Evolutionary conservation across 2,329 filamentous ascomycete species (phyloP), one percentile per base, ranked within the genome.

Genomic region (Alternaria sp.): DNA sequence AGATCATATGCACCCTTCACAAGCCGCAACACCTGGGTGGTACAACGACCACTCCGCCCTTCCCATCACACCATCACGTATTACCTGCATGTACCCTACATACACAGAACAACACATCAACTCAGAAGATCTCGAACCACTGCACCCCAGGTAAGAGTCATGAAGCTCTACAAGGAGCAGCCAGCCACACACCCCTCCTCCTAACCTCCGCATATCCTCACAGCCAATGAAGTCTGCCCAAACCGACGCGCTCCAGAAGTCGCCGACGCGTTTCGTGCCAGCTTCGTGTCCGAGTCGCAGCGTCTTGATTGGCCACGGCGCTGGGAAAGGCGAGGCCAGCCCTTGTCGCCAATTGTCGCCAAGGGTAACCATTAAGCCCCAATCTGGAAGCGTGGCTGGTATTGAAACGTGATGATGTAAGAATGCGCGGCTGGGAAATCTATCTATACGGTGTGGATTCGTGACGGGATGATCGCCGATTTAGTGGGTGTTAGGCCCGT

Each of bases 251-350:
- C 49, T 53, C 49, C 30, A 41, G 7, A 21, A 33, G 14, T 53
- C 21, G 51, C 43, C 46, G 37, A 64, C 62, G 62, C 62, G 62
- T 64, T 56, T 61, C 63, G 63, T 61, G 61, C 60, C 61, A 60
- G 12, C 50, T 66, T 63, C 64, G 64, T 61, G 61, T 65, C 56
- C 23, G 14, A 26, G 28, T 41, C 14, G 37, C 21, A 25, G 23
- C 15, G 25, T 30, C 37, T 9, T 49, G 25, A 55, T 60, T 60
- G 58, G 58, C 4, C 7, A 12, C 11, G n/a, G 8, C 9, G 49
- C 20, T 7, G n/a, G 14, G 12, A 15, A 53, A 18, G 18, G 25
- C 18, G n/a, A 45, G 41, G 41, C 54, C n/a, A 18, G 41, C 25
- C 26, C 20, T 26, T 60, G 21, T 20, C 28, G 26, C 37, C 54